Conservation (phyloP, 129 eudicot species). For the Flaveria robusta region DNA sequence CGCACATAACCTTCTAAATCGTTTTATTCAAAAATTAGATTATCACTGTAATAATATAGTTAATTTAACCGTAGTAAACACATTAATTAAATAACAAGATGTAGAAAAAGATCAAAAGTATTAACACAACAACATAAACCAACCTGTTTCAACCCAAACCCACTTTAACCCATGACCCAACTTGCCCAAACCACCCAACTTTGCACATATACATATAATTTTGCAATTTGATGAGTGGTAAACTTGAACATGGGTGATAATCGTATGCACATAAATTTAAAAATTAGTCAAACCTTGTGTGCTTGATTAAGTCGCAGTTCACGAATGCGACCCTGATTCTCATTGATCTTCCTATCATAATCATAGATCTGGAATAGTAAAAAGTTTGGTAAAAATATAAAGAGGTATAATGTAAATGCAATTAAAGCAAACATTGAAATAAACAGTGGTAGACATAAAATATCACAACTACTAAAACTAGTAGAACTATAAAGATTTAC, state of each 20-base stretch:
- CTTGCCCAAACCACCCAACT: not conserved
- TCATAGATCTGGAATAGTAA: constrained; percentile 51
- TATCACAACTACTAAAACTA: no score
- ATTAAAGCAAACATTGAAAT: constrained; percentile 18
- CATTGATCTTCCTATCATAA: constrained; percentile 44
- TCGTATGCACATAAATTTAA: not conserved
- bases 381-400: not conserved
- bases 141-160: not conserved
- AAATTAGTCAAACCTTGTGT: constrained; percentile 56
- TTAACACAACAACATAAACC: not conserved
- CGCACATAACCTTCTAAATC: not conserved
- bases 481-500: no score
- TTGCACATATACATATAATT: not conserved
- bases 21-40: constrained; percentile 5
- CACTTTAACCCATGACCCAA: not conserved
- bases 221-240: not conserved
- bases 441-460: constrained; percentile 6
- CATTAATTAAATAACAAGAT: not conserved
- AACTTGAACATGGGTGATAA: not conserved
- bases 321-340: constrained; percentile 44
- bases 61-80: not conserved
- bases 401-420: constrained; percentile 9
- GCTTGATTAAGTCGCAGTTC: constrained; percentile 55
- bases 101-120: not conserved
- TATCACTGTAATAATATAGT: not conserved